phyloP scores from a whole-genome alignment of 768 basidiomycete species.

The Pisolithus tinctorius region DNA sequence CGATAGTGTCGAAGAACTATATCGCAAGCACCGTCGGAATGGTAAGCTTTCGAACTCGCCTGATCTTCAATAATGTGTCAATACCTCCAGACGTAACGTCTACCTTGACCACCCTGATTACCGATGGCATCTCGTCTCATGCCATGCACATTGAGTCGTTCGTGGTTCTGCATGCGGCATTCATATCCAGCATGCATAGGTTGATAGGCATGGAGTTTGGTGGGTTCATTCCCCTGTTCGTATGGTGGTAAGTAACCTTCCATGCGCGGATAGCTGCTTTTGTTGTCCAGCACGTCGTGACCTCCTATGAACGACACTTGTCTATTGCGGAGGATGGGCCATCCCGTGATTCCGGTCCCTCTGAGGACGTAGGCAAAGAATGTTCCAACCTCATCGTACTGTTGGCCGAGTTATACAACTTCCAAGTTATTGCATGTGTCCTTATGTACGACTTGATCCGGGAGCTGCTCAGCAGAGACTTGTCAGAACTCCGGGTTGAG shows the following conservation, averaged over 20 bases:
- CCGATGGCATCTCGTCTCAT: slow-evolving; percentile 74
- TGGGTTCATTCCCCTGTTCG: slow-evolving; percentile 28
- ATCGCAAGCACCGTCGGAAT: slow-evolving; percentile 70
- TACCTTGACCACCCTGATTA: slow-evolving; percentile 66
- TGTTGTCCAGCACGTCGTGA: slow-evolving; percentile 69
- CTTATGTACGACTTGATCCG: slow-evolving; percentile 91
- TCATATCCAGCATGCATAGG: slow-evolving; percentile 76
- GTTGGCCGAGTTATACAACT: slow-evolving; percentile 91
- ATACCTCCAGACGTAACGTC: slow-evolving; percentile 66
- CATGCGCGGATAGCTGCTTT: slow-evolving; percentile 53
- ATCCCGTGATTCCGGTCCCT: slow-evolving; percentile 11
- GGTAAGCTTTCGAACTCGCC: slow-evolving; percentile 37
- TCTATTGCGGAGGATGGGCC: slow-evolving; percentile 20
- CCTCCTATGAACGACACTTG: slow-evolving; percentile 59
- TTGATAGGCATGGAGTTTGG: slow-evolving; percentile 85
- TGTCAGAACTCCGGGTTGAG: slow-evolving; percentile 81
- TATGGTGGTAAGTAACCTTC: background rate
- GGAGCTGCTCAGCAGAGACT: slow-evolving; percentile 52
- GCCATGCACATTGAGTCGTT: slow-evolving; percentile 82
- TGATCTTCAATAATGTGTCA: slow-evolving; percentile 4
- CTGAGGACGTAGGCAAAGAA: slow-evolving; percentile 66
- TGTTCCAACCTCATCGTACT: slow-evolving; percentile 83
- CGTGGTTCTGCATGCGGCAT: slow-evolving; percentile 80
- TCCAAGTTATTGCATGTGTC: slow-evolving; percentile 83
- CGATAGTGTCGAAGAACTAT: slow-evolving; percentile 66